phyloP scores from a whole-genome alignment of 345 rosid species.

The Theobroma cacao region DNA sequence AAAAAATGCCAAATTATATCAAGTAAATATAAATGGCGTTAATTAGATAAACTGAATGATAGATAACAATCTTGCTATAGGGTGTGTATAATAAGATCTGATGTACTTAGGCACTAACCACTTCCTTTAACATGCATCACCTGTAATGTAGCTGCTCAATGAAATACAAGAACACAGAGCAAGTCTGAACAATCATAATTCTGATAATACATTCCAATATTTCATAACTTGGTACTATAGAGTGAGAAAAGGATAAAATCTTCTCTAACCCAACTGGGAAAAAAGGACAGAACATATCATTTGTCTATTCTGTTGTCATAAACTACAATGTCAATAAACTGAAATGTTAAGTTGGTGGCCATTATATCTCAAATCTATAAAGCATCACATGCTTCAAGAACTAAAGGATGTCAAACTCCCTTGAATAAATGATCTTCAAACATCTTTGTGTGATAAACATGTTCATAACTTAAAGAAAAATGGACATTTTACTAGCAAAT shows the following conservation, averaged over 20 bases:
- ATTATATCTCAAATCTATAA: background rate
- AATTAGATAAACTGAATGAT: background rate
- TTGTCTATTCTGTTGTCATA: too few species aligned
- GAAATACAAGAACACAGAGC: too few species aligned
- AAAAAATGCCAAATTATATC: background rate
- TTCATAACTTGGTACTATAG: too few species aligned
- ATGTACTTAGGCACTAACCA: background rate
- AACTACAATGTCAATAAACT: background rate
- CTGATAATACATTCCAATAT: too few species aligned
- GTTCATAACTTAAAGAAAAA: background rate
- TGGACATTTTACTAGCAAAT: background rate
- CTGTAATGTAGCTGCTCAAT: background rate
- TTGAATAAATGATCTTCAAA: background rate
- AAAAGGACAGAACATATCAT: too few species aligned
- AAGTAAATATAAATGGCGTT: background rate
- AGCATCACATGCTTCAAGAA: background rate
- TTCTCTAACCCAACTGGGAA: too few species aligned
- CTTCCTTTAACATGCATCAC: background rate
- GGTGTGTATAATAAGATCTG: background rate
- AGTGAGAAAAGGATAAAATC: too few species aligned
- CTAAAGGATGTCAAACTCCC: too few species aligned
- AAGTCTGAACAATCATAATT: too few species aligned
- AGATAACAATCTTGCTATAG: background rate
- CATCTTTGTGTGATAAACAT: background rate
- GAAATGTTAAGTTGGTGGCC: background rate